phyloP scores from a whole-genome alignment of 306 rosid species.

The Macrotyloma uniflorum region DNA sequence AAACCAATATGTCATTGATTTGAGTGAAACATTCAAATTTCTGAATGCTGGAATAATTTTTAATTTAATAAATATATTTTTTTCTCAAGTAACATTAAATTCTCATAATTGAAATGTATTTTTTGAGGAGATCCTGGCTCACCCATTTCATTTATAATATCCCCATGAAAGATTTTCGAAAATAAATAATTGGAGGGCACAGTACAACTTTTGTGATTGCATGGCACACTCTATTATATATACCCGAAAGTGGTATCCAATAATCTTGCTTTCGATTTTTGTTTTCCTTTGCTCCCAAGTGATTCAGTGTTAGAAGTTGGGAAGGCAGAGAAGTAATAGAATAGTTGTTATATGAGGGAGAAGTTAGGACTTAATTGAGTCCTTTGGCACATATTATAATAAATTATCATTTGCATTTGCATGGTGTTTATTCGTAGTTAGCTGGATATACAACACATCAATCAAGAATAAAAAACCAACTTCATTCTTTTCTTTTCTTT shows the following conservation, averaged over 20 bases:
- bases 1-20: too few relatives aligned
- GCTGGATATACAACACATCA: slow-evolving; percentile 21
- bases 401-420: slow-evolving; percentile 9
- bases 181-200: slow-evolving; percentile 30
- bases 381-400: not conserved
- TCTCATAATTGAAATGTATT: too few relatives aligned
- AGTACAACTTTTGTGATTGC: slow-evolving; percentile 18
- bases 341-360: slow-evolving; percentile 8
- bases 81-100: too few relatives aligned
- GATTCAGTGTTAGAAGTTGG: slow-evolving; percentile 25
- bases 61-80: too few relatives aligned
- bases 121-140: too few relatives aligned
- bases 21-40: too few relatives aligned
- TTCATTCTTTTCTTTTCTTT: slow-evolving; percentile 30
- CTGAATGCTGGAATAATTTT: too few relatives aligned
- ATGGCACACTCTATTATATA: slow-evolving; percentile 9
- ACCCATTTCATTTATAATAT: not conserved
- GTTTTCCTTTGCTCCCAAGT: not conserved
- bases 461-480: not conserved
- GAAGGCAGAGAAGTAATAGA: slow-evolving; percentile 24
- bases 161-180: slow-evolving; percentile 2
- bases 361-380: slow-evolving; percentile 22
- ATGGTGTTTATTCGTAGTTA: slow-evolving; percentile 26
- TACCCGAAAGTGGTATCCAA: slow-evolving; percentile 24
- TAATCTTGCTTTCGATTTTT: slow-evolving; percentile 21